Evolutionary conservation across 495 filamentous ascomycete genomes (phyloP).

Genomic region (Jackrogersella multiformis): DNA sequence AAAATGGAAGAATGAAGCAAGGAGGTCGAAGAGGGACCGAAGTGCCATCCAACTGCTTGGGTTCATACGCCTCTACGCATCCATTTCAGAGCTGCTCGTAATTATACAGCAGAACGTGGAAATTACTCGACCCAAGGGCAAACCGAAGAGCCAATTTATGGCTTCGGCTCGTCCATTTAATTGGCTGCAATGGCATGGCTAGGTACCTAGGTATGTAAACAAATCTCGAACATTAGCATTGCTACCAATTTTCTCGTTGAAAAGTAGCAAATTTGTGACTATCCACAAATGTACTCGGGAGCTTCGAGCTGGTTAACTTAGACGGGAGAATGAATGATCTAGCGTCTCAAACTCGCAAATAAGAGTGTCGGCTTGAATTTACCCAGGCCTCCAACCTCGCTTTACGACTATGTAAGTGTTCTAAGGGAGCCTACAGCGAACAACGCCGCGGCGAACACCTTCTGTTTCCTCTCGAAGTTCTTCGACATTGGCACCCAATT

Average conservation of each 20-base stretch:
- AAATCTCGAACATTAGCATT: background rate
- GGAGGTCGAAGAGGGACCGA: background rate
- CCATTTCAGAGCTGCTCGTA: background rate
- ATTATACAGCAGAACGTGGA: background rate
- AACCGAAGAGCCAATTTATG: background rate
- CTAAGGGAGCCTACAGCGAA: slow-evolving; percentile 52
- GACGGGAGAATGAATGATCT: background rate
- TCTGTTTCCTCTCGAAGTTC: slow-evolving; percentile 70
- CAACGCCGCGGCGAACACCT: slow-evolving; percentile 65
- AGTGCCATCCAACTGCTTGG: background rate
- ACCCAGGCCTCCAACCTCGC: background rate
- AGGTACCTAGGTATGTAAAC: background rate
- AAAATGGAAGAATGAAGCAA: background rate
- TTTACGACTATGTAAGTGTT: background rate
- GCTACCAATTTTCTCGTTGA: background rate
- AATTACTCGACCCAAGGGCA: background rate
- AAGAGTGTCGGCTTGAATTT: background rate
- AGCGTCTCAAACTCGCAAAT: background rate
- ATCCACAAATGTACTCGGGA: background rate
- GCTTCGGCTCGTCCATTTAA: background rate
- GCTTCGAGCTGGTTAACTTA: background rate
- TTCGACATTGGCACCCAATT: slow-evolving; percentile 63
- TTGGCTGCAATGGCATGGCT: background rate
- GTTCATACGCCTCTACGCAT: background rate
- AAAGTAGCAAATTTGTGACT: background rate